A percentile compares a stretch with the other conserved stretches of the same genome.
These are phyloP conservation scores for Cinnamomum chago DNA, from an alignment of 164 flowering plant genomes.

Conservation along the genomic window DNA sequence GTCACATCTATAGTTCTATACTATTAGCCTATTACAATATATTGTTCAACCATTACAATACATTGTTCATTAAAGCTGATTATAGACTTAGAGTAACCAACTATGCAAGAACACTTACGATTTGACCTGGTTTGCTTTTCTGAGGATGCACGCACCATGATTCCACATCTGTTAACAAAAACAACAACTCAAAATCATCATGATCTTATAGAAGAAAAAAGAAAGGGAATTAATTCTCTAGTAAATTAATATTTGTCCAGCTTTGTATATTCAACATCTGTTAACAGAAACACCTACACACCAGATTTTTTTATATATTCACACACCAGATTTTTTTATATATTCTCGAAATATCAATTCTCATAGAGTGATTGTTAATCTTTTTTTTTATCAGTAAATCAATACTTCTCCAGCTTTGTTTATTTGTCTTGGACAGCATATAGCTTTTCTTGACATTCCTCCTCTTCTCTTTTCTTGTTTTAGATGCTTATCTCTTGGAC, in stretches of 20 bases:
- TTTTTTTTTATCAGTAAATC: too few species aligned
- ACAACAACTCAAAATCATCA: conserved; percentile 8
- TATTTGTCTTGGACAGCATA: too few species aligned
- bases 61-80: neutral
- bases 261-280: neutral
- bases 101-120: conserved; percentile 41
- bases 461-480: too few species aligned
- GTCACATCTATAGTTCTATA: too few species aligned
- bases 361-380: too few species aligned
- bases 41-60: neutral
- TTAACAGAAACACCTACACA: too few species aligned
- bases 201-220: neutral
- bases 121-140: conserved; percentile 84
- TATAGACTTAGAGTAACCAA: neutral
- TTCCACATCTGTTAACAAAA: conserved; percentile 81
- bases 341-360: too few species aligned
- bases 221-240: neutral
- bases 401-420: too few species aligned
- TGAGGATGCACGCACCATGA: conserved; percentile 74
- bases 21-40: neutral
- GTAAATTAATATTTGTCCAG: neutral
- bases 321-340: too few species aligned
- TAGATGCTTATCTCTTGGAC: too few species aligned
- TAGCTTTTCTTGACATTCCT: too few species aligned
- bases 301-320: too few species aligned